phyloP scores from a whole-genome alignment of 768 basidiomycete species.

The Termitomyces sp. region DNA sequence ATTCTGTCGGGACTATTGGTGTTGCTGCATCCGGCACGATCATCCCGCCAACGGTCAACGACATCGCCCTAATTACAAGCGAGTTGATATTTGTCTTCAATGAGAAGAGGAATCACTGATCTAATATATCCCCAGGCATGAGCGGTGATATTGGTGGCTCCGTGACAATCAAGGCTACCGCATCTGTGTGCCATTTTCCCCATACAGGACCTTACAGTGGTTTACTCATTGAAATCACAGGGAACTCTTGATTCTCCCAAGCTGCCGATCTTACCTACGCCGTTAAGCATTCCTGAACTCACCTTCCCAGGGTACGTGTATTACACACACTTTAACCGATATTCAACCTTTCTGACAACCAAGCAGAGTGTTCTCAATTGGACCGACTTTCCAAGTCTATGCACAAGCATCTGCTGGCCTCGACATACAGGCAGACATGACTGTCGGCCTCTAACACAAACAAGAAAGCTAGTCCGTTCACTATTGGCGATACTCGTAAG shows the following conservation, averaged over 20 bases:
- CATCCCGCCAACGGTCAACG: slow-evolving; percentile 20
- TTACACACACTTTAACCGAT: background rate
- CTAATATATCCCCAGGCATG: slow-evolving; percentile 22
- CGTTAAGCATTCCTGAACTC: slow-evolving; percentile 42
- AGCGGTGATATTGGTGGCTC: slow-evolving; percentile 36
- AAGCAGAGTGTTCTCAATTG: slow-evolving; percentile 40
- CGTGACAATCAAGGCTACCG: slow-evolving; percentile 33
- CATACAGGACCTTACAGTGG: too few species aligned
- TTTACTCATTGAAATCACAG: slow-evolving; percentile 18
- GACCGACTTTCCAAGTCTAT: slow-evolving; percentile 43
- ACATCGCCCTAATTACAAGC: slow-evolving; percentile 34
- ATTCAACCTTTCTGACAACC: background rate
- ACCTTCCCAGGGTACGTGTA: slow-evolving; percentile 44
- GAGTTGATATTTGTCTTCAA: slow-evolving; percentile 7
- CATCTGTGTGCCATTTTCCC: slow-evolving; percentile 23
- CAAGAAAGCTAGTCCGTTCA: too few species aligned
- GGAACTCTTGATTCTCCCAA: slow-evolving; percentile 40
- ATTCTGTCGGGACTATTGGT: slow-evolving; percentile 23
- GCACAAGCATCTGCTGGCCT: slow-evolving; percentile 31
- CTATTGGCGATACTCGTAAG: slow-evolving; percentile 40
- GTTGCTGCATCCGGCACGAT: slow-evolving; percentile 24
- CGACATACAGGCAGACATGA: slow-evolving; percentile 35
- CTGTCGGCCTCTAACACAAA: slow-evolving; percentile 40
- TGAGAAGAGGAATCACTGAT: background rate
- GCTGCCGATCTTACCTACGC: slow-evolving; percentile 35